Evolutionary conservation across 2,329 filamentous ascomycete species (phyloP), one percentile per base, ranked within the genome.

Genomic region (Fusarium proliferatum): DNA sequence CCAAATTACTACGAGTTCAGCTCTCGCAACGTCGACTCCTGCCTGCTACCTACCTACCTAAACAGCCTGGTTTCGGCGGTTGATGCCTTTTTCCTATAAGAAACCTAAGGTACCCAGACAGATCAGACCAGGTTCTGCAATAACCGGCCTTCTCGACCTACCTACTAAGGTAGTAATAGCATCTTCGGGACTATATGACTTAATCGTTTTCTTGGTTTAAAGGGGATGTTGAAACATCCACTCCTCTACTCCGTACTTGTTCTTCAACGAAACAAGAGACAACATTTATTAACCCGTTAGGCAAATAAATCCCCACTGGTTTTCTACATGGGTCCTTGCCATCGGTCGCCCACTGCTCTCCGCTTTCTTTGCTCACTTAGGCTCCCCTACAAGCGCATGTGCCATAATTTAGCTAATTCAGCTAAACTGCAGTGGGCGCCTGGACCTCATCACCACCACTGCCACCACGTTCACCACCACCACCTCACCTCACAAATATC

Each of bases 351-450:
- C 65, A 39, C 43, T 46, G 26, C 16, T 49, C 64, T 57, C 61
- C 45, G 39, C 45, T 62, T 56, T 43, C 30, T 38, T 52, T 42
- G 48, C 39, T 61, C 28, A 48, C 46, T 41, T 48, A 43, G 41
- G 48, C 41, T 61, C 21, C 46, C 53, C 46, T 67, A 49, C 49
- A 51, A 51, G 43, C 45, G n/a, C 62, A 39, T 64, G 39, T 62
- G 62, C 46, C 46, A 65, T 65, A 63, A 63, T 48, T 63, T 65
- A 63, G 46, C 46, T 43, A 61, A 36, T 58, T 58, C 45, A 67
- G 52, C 64, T 67, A 61, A 69, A 65, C 66, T 65, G 19, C 57
- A 71, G 63, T 71, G 51, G 67, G 68, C 64, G 60, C 62, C 65
- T 73, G 36, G 56, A 38, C 67, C 61, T 58, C 59, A 45, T 61